Conservation (phyloP, 2,329 filamentous ascomycete species). For the Pestalotiopsis sp. region DNA sequence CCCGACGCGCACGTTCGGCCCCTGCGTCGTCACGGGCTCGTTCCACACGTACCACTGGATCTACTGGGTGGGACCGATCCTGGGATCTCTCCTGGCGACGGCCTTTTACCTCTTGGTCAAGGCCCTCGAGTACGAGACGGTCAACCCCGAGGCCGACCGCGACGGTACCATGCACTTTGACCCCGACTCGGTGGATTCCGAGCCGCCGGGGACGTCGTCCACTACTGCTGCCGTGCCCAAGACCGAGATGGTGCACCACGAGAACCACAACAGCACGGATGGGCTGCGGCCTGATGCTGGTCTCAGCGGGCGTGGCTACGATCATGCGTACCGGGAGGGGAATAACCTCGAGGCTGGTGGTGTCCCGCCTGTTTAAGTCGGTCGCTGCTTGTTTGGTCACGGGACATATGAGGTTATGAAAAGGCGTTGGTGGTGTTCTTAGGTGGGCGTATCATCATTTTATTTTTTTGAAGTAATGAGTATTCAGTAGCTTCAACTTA, state of each 20-base stretch:
- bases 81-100: slow-evolving; percentile 50
- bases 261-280: neutral
- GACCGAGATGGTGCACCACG: neutral
- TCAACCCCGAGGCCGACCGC: slow-evolving; percentile 49
- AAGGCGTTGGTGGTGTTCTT: too few species aligned
- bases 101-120: slow-evolving; percentile 51
- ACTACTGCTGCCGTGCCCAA: neutral
- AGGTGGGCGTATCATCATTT: too few species aligned
- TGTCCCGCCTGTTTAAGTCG: neutral
- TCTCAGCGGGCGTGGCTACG: too few species aligned
- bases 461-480: too few species aligned
- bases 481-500: too few species aligned
- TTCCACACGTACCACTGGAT: slow-evolving; percentile 53
- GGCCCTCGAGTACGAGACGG: slow-evolving; percentile 49
- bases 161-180: neutral
- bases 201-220: neutral
- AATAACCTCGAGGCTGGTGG: neutral
- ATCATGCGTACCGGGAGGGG: neutral
- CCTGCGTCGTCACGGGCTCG: slow-evolving; percentile 23
- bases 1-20: slow-evolving; percentile 28
- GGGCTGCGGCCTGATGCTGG: neutral
- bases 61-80: slow-evolving; percentile 54
- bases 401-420: too few species aligned
- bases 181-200: neutral
- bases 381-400: too few species aligned